Evolutionary conservation across 345 rosid species (phyloP), one percentile per base, ranked within the genome.

Genomic region (Euclidium syriacum): DNA sequence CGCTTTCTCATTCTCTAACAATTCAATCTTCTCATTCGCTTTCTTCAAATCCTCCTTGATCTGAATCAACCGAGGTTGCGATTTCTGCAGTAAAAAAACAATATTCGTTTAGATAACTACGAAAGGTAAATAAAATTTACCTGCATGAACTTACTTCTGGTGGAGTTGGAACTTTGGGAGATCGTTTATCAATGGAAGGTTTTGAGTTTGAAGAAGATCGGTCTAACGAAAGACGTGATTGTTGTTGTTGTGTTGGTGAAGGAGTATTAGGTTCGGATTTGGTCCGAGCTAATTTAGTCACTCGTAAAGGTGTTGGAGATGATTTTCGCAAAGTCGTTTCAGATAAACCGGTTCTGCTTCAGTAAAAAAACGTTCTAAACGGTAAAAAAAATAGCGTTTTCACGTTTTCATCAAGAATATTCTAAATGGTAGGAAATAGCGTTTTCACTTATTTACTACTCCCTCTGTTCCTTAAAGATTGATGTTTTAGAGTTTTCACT

Each of bases 1-100:
- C 9, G 67, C 79, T 73, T 87, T 94, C 70, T 87, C 99, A 52
- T 79, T 81, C 79, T 90, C 95, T 16, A 87, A 76, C 58, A 61
- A 68, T 44, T 73, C 75, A 52, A 90, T 77, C 54, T 73, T 73
- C 73, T 90, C 92, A 65, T 83, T 90, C 0, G 99, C 88, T 75
- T 79, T 85, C 85, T 85, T 87, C 33, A 90, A 68, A 73, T 94
- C 99, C 57, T 94, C 97, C 85, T 83, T 90, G 4, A 80, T 64
- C 38, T 43, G 76, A 72, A 53, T 72, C 80, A 84, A 58, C 42
- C 86, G 92, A 24, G 84, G 61, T 70, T 85, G 96, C 3, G 83
- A n/a, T n/a, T n/a, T n/a, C n/a, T n/a, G n/a, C n/a, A 56, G 17
- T 3, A 47, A 7, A 55, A 32, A 48, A 39, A 23, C 2, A 50